phyloP scores from a whole-genome alignment of 768 basidiomycete genomes.

The Phaffia tasmanica region DNA sequence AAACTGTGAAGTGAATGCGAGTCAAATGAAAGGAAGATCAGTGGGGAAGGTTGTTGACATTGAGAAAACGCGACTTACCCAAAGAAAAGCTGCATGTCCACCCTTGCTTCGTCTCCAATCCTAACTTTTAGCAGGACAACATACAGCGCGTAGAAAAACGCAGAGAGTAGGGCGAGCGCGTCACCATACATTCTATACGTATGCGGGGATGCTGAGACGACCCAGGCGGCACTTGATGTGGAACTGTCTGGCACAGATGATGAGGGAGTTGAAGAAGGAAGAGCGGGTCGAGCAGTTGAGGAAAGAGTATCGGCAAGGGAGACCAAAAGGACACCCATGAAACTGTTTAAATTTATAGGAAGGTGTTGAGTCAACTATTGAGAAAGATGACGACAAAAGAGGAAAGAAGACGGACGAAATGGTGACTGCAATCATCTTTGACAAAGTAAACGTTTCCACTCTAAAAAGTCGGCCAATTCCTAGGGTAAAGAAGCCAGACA shows the following conservation, averaged over 20 bases:
- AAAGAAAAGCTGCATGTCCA: constrained; percentile 90
- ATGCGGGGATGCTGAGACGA: constrained; percentile 24
- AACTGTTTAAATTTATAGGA: constrained; percentile 41
- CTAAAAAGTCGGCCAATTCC: constrained; percentile 67
- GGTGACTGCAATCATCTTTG: constrained; percentile 66
- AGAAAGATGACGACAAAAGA: neutral
- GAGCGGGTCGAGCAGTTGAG: constrained; percentile 25
- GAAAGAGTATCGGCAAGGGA: constrained; percentile 66
- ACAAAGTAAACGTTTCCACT: constrained; percentile 62
- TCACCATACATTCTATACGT: constrained; percentile 48
- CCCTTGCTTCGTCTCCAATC: constrained; percentile 64
- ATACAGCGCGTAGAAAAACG: constrained; percentile 77
- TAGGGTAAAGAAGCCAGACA: constrained; percentile 81
- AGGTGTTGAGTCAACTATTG: constrained; percentile 11
- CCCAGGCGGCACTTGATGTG: constrained; percentile 20
- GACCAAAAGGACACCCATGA: constrained; percentile 75
- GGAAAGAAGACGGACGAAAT: constrained; percentile 50
- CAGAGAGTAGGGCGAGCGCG: constrained; percentile 69
- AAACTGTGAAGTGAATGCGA: neutral
- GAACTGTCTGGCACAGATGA: constrained; percentile 21
- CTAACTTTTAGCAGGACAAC: constrained; percentile 79
- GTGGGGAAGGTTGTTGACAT: constrained; percentile 3
- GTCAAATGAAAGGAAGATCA: neutral
- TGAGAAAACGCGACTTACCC: constrained; percentile 37
- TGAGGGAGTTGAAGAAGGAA: constrained; percentile 27